phyloP scores from a whole-genome alignment of 768 basidiomycete genomes.

The Mycena kentingensis region DNA sequence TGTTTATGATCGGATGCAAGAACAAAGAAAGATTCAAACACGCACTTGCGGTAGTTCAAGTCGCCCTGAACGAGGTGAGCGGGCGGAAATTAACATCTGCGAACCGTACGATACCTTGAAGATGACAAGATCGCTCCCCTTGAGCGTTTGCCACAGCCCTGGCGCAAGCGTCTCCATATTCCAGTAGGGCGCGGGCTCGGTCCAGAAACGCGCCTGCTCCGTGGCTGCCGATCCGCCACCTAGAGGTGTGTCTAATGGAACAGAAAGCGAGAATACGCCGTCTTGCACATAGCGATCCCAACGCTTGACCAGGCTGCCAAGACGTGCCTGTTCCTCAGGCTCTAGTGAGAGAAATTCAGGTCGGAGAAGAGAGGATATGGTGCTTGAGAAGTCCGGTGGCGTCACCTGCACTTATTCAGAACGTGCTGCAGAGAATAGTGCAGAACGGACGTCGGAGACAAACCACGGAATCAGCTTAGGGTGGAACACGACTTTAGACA shows the following conservation, averaged over 20 bases:
- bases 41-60: constrained; percentile 90
- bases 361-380: constrained; percentile 60
- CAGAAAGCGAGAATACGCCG: constrained; percentile 74
- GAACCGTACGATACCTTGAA: constrained; percentile 63
- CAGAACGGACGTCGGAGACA: constrained; percentile 68
- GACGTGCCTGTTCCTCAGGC: constrained; percentile 36
- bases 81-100: neutral
- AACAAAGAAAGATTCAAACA: constrained; percentile 3
- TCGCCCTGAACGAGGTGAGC: constrained; percentile 60
- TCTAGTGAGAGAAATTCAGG: constrained; percentile 59
- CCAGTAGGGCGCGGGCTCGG: constrained; percentile 75
- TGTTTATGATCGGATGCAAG: neutral
- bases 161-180: constrained; percentile 59
- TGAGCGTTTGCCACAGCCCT: constrained; percentile 52
- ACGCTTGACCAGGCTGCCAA: constrained; percentile 63
- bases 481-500: constrained; percentile 85
- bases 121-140: constrained; percentile 66
- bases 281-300: constrained; percentile 73
- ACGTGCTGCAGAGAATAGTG: neutral
- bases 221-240: constrained; percentile 41
- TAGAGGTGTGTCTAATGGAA: constrained; percentile 58
- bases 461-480: constrained; percentile 98
- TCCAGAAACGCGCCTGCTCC: constrained; percentile 63
- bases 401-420: constrained; percentile 44
- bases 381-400: constrained; percentile 74